Evolutionary conservation across 2,329 filamentous ascomycete species (phyloP).

Genomic region (Lasiodiplodia gonubiensis): DNA sequence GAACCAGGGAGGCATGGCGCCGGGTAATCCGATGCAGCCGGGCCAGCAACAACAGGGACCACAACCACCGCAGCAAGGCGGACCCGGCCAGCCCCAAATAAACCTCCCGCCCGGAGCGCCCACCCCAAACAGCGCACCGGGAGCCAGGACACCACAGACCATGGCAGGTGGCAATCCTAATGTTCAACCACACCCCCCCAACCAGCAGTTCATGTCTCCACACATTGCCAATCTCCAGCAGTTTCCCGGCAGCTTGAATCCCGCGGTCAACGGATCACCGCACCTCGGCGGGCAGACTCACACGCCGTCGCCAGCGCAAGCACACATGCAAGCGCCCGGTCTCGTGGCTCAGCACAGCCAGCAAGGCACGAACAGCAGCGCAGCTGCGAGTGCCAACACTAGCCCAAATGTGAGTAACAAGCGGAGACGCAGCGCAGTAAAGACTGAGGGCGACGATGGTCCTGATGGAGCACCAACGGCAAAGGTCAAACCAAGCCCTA

Average conservation of each 20-base stretch:
- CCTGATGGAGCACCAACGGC: constrained; percentile 41
- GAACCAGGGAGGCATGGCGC: constrained; percentile 29
- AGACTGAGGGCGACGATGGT: constrained; percentile 62
- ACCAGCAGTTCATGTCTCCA: constrained; percentile 62
- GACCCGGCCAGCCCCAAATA: constrained; percentile 27
- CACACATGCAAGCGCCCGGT: constrained; percentile 40
- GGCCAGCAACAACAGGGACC: constrained; percentile 30
- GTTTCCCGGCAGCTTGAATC: constrained; percentile 52
- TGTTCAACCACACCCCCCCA: constrained; percentile 35
- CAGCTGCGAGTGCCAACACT: constrained; percentile 64
- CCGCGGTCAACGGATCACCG: constrained; percentile 57
- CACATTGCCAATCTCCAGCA: constrained; percentile 57
- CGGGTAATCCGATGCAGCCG: constrained; percentile 21
- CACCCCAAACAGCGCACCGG: constrained; percentile 36
- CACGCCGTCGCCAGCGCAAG: constrained; percentile 53
- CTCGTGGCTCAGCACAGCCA: constrained; percentile 65
- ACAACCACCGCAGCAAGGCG: constrained; percentile 30
- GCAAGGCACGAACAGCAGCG: constrained; percentile 60
- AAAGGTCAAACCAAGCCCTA: constrained; percentile 59
- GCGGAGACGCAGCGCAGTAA: constrained; percentile 65
- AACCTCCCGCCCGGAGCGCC: constrained; percentile 35
- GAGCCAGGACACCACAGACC: constrained; percentile 39
- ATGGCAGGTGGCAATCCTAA: constrained; percentile 37
- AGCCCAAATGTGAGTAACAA: constrained; percentile 67
- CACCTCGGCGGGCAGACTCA: constrained; percentile 48